Percentiles rank a stretch among this genome's conserved stretches.
Evolutionary conservation across 73 alveolate genomes (phyloP).

Genomic region (Paraurostyla sp.): DNA sequence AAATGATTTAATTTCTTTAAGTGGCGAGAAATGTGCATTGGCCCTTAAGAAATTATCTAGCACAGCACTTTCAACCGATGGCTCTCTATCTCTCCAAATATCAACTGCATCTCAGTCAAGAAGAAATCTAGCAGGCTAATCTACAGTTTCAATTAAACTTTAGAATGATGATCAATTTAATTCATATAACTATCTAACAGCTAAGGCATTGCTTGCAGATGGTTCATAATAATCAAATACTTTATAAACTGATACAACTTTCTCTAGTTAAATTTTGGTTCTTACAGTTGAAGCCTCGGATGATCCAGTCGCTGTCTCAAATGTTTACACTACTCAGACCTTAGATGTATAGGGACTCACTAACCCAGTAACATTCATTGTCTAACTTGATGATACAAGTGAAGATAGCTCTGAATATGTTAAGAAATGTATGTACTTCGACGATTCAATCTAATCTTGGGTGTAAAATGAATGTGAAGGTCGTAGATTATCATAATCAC

Average conservation of each 20-base stretch:
- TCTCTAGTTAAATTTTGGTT: neutral
- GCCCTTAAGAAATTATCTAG: neutral
- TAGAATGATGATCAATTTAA: neutral
- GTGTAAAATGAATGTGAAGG: slow-evolving; percentile 6
- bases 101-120: neutral
- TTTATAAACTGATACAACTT: neutral
- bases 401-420: neutral
- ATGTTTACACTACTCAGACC: neutral
- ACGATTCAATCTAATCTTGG: neutral
- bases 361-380: neutral
- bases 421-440: slow-evolving; percentile 9
- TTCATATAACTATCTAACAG: neutral
- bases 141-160: neutral
- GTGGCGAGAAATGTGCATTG: neutral
- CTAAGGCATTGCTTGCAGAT: neutral
- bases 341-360: neutral
- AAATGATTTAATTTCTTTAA: too few relatives aligned
- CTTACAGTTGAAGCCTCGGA: neutral
- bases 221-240: neutral
- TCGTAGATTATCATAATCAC: neutral
- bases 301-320: neutral
- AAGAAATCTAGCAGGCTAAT: neutral
- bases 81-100: neutral
- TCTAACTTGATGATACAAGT: neutral
- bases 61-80: neutral